phyloP scores from a whole-genome alignment of 1,139 yeast species.

The Suhomyces panamericanus region DNA sequence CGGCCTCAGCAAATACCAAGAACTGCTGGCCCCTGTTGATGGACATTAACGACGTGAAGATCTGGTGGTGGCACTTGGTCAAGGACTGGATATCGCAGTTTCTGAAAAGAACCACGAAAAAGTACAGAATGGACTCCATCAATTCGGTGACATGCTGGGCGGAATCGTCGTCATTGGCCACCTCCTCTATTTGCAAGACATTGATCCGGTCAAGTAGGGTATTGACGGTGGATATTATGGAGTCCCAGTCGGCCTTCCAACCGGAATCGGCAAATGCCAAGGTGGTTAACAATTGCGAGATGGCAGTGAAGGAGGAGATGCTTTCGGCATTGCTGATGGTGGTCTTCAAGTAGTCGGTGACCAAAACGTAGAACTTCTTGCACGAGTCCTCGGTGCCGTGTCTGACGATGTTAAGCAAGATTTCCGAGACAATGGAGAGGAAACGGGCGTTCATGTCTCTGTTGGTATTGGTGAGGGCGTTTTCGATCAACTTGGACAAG shows the following conservation, averaged over 20 bases:
- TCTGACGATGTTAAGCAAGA: constrained; percentile 58
- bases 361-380: constrained; percentile 40
- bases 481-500: constrained; percentile 43
- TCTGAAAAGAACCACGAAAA: constrained; percentile 54
- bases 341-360: constrained; percentile 27
- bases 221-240: constrained; percentile 20
- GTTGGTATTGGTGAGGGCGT: constrained; percentile 27
- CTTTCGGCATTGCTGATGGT: constrained; percentile 14
- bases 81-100: constrained; percentile 56
- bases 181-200: background rate
- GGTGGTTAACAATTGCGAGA: constrained; percentile 38
- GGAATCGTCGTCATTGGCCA: background rate
- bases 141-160: constrained; percentile 19
- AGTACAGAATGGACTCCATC: constrained; percentile 38
- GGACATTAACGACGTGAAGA: constrained; percentile 37
- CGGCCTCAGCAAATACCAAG: constrained; percentile 51
- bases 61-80: constrained; percentile 46
- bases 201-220: constrained; percentile 15
- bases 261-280: constrained; percentile 70
- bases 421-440: constrained; percentile 55
- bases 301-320: constrained; percentile 19
- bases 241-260: constrained; percentile 50
- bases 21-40: constrained; percentile 38
- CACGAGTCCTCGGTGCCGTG: constrained; percentile 63
- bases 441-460: constrained; percentile 22